A percentile compares a stretch with the other conserved stretches of the same genome.
These are phyloP conservation scores for Xylaria grammica DNA, from an alignment of 495 filamentous ascomycete genomes.

Conservation along the genomic window DNA sequence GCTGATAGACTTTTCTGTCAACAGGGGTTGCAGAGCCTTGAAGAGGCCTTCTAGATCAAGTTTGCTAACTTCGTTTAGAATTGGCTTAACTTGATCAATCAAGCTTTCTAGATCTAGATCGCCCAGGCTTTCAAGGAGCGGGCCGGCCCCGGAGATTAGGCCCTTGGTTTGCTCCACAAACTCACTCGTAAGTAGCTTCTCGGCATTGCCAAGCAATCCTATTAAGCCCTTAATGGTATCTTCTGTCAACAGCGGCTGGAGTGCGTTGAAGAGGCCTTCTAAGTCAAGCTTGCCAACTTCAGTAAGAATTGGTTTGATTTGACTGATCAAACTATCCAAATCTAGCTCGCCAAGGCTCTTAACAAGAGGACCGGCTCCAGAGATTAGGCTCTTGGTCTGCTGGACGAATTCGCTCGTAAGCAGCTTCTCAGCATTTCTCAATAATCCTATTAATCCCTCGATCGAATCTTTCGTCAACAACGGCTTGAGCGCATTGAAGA, in stretches of 20 bases:
- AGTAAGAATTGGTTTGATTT: slow-evolving; percentile 41
- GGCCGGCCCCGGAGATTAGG: slow-evolving; percentile 43
- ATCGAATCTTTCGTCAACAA: slow-evolving; percentile 45
- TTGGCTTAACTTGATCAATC: slow-evolving; percentile 38
- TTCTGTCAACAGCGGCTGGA: slow-evolving; percentile 42
- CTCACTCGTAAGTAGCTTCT: slow-evolving; percentile 43
- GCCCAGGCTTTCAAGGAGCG: slow-evolving; percentile 42
- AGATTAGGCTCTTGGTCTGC: slow-evolving; percentile 38
- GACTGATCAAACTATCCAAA: slow-evolving; percentile 35
- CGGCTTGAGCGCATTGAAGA: slow-evolving; percentile 34
- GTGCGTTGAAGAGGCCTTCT: slow-evolving; percentile 35
- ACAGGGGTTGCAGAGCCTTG: slow-evolving; percentile 35
- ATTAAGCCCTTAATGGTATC: slow-evolving; percentile 47
- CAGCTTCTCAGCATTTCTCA: slow-evolving; percentile 48
- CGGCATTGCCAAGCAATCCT: slow-evolving; percentile 45
- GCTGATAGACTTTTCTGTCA: slow-evolving; percentile 44
- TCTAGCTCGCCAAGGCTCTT: slow-evolving; percentile 44
- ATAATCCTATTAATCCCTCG: slow-evolving; percentile 45
- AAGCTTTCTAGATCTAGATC: slow-evolving; percentile 42
- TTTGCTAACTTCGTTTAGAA: slow-evolving; percentile 41
- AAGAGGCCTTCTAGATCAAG: slow-evolving; percentile 33
- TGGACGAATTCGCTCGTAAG: slow-evolving; percentile 50
- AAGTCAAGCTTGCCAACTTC: slow-evolving; percentile 36
- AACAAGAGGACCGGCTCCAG: slow-evolving; percentile 40
- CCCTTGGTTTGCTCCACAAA: slow-evolving; percentile 49